Percentiles rank a stretch among this genome's conserved stretches.
These are phyloP conservation scores for Nothophaeocryptopus gaeumannii DNA, from an alignment of 2,329 filamentous ascomycete genomes.

Conservation along the genomic window DNA sequence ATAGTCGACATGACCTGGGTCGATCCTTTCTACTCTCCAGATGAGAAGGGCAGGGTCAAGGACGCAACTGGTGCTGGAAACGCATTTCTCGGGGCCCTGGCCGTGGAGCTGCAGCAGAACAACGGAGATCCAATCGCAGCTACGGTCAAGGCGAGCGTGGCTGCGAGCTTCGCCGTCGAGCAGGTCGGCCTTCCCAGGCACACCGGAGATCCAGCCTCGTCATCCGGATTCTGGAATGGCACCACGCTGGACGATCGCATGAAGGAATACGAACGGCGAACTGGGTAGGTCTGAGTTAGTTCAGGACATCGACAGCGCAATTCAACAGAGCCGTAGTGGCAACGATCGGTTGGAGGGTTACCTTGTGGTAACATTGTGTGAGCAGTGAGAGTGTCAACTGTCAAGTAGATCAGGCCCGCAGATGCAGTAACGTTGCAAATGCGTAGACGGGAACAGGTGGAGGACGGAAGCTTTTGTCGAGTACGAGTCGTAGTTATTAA, in stretches of 20 bases:
- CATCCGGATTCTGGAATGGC: slow-evolving; percentile 49
- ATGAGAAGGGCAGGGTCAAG: slow-evolving; percentile 20
- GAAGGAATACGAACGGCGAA: slow-evolving; percentile 18
- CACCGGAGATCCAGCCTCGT: slow-evolving; percentile 18
- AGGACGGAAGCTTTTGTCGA: too few relatives aligned
- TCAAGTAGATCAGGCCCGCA: too few relatives aligned
- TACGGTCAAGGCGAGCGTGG: slow-evolving; percentile 28
- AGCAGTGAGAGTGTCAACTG: too few relatives aligned
- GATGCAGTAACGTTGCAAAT: too few relatives aligned
- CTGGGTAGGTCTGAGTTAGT: neutral
- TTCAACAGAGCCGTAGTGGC: too few relatives aligned
- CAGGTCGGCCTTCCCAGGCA: slow-evolving; percentile 29
- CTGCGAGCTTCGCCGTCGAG: slow-evolving; percentile 31
- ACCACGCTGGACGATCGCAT: slow-evolving; percentile 42
- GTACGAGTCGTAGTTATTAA: too few relatives aligned
- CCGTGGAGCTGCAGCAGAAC: slow-evolving; percentile 26
- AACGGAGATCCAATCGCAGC: slow-evolving; percentile 21
- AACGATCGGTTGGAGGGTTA: too few relatives aligned
- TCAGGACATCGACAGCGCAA: too few relatives aligned
- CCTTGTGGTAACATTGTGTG: too few relatives aligned
- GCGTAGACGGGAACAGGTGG: too few relatives aligned
- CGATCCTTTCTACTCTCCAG: slow-evolving; percentile 21
- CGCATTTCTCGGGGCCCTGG: slow-evolving; percentile 31
- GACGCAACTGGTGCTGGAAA: slow-evolving; percentile 33
- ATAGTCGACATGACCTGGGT: slow-evolving; percentile 22